Conservation (phyloP, 208 protist genomes). For the Tritrichomonas foetus region DNA sequence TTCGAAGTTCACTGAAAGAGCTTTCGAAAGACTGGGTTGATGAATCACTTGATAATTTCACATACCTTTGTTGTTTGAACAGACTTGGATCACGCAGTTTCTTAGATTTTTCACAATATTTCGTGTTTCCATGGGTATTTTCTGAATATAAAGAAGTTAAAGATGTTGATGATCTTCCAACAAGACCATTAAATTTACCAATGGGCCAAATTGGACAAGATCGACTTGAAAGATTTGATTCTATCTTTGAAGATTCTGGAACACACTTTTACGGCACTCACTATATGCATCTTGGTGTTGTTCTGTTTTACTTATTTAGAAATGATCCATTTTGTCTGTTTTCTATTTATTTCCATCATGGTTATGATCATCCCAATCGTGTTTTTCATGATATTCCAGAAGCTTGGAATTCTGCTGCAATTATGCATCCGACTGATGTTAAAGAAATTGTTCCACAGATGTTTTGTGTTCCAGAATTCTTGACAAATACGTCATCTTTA, state of each 20-base stretch:
- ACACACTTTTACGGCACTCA: background rate
- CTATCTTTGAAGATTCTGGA: background rate
- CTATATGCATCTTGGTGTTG: constrained; percentile 26
- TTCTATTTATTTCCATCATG: background rate
- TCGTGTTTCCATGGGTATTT: background rate
- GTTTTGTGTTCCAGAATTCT: background rate
- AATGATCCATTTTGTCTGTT: constrained; percentile 24
- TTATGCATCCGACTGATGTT: background rate
- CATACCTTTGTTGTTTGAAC: background rate
- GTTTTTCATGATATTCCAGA: background rate
- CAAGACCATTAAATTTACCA: background rate
- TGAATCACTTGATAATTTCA: background rate
- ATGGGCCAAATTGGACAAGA: constrained; percentile 2
- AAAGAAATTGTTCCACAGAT: constrained; percentile 11
- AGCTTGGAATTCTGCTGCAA: background rate
- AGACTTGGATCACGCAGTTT: background rate
- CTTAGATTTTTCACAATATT: background rate
- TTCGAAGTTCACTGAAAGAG: background rate
- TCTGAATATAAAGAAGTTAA: background rate
- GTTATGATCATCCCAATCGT: background rate
- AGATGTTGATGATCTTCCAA: background rate
- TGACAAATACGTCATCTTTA: background rate
- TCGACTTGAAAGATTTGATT: background rate
- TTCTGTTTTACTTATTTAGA: background rate
- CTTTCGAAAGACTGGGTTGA: background rate